Evolutionary conservation across 768 basidiomycete species (phyloP).

Genomic region (Calocybe cyanea): DNA sequence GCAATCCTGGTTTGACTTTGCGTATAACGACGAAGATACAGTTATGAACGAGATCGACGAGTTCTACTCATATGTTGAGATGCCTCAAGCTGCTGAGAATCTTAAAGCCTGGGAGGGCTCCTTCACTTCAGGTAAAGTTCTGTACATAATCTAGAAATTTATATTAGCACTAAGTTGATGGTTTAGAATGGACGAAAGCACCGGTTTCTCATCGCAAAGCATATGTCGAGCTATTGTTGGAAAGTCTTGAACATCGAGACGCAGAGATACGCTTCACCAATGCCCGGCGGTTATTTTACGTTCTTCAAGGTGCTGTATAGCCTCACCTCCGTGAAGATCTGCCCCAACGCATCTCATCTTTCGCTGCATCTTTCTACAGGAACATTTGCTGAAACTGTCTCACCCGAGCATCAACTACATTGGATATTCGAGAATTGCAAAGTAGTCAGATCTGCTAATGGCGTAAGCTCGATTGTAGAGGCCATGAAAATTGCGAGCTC

Average conservation of each 20-base stretch:
- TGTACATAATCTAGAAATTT: conserved; percentile 6
- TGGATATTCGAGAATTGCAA: conserved; percentile 96
- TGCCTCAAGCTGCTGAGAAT: conserved; percentile 86
- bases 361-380: conserved; percentile 38
- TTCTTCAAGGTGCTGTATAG: conserved; percentile 90
- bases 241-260: conserved; percentile 84
- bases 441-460: conserved; percentile 78
- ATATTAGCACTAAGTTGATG: neutral
- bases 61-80: conserved; percentile 96
- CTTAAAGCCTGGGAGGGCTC: conserved; percentile 85
- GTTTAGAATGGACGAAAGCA: conserved; percentile 73
- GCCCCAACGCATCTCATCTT: neutral
- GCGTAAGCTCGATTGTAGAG: conserved; percentile 76
- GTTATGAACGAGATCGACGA: conserved; percentile 96
- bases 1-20: conserved; percentile 88
- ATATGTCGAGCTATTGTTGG: conserved; percentile 77
- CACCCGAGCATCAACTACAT: conserved; percentile 91
- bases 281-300: conserved; percentile 82
- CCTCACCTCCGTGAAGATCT: conserved; percentile 1
- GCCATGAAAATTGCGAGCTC: conserved; percentile 88
- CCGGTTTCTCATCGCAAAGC: conserved; percentile 57
- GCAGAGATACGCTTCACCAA: conserved; percentile 83
- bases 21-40: conserved; percentile 95
- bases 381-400: conserved; percentile 85
- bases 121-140: conserved; percentile 68